Conservation (phyloP, 2,329 filamentous ascomycete species). For the Beauveria varroae region DNA sequence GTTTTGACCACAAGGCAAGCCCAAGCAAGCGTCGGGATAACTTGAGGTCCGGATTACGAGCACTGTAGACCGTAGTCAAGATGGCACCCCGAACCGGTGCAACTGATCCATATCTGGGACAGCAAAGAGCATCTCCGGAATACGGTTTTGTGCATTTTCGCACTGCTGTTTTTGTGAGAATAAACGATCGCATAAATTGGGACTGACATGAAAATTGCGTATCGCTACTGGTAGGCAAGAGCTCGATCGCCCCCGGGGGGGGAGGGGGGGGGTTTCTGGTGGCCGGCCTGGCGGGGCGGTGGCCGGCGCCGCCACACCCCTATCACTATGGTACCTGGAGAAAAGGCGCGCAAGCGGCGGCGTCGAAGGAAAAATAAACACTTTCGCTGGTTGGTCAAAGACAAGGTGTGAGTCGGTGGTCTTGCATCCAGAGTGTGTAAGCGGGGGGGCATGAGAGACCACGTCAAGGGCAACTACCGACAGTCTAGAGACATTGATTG, state of each 20-base stretch:
- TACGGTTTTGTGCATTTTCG: not conserved
- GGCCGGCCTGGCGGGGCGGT: not conserved
- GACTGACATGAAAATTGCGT: not conserved
- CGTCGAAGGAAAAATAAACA: not conserved
- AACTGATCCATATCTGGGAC: not conserved
- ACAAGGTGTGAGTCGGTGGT: not conserved
- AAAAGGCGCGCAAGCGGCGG: constrained; percentile 4
- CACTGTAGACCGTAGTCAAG: not conserved
- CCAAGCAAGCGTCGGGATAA: not conserved
- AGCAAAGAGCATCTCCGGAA: too few species aligned
- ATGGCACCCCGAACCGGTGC: too few species aligned
- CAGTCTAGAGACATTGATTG: not conserved
- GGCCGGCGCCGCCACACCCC: not conserved
- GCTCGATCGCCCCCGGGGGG: not conserved
- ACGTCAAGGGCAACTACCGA: not conserved
- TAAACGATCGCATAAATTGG: not conserved
- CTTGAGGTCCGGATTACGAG: constrained; percentile 1
- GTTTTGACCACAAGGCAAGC: not conserved
- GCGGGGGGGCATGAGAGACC: not conserved
- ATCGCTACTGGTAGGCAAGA: not conserved
- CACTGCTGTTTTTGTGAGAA: not conserved
- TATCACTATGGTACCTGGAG: not conserved
- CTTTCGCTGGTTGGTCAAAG: not conserved
- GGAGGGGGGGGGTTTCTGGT: not conserved
- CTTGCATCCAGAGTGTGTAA: too few species aligned